These are phyloP conservation scores for Colletotrichum tabaci DNA, from an alignment of 2,329 filamentous ascomycete species.

Conservation along the genomic window DNA sequence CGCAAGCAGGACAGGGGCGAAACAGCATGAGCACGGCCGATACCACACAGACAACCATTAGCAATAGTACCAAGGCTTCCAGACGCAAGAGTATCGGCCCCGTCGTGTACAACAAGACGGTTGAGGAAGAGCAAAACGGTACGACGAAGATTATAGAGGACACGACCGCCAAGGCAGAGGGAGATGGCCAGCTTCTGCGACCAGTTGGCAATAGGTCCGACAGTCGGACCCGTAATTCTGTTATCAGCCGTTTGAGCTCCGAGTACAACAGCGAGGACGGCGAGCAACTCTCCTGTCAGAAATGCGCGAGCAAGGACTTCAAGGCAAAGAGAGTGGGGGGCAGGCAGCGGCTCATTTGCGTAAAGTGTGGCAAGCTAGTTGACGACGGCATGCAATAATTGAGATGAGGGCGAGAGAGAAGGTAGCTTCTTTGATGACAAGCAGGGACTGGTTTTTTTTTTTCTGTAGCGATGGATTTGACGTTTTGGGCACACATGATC, in stretches of 20 bases:
- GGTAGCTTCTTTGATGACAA: not conserved
- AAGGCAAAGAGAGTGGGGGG: constrained; percentile 70
- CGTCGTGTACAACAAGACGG: constrained; percentile 36
- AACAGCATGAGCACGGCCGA: constrained; percentile 37
- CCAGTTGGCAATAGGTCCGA: constrained; percentile 39
- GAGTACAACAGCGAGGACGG: constrained; percentile 56
- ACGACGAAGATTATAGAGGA: constrained; percentile 21
- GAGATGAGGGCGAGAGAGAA: not conserved
- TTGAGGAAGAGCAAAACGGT: constrained; percentile 29
- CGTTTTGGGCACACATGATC: constrained; percentile 19
- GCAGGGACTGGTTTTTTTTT: not conserved
- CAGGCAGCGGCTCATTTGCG: constrained; percentile 73
- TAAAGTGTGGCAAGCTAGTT: constrained; percentile 62
- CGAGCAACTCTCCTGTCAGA: constrained; percentile 67
- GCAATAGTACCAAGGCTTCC: constrained; percentile 43
- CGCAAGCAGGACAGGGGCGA: constrained; percentile 23
- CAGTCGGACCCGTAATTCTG: constrained; percentile 56
- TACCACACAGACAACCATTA: constrained; percentile 15
- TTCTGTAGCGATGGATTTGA: constrained; percentile 33
- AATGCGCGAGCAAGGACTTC: constrained; percentile 75
- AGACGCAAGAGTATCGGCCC: constrained; percentile 48
- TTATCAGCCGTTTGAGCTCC: constrained; percentile 71
- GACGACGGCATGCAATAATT: constrained; percentile 30
- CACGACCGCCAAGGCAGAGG: constrained; percentile 28
- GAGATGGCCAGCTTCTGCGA: constrained; percentile 38